phyloP scores from a whole-genome alignment of 176 grass and related monocot genomes.

The Tuctoria greenei region DNA sequence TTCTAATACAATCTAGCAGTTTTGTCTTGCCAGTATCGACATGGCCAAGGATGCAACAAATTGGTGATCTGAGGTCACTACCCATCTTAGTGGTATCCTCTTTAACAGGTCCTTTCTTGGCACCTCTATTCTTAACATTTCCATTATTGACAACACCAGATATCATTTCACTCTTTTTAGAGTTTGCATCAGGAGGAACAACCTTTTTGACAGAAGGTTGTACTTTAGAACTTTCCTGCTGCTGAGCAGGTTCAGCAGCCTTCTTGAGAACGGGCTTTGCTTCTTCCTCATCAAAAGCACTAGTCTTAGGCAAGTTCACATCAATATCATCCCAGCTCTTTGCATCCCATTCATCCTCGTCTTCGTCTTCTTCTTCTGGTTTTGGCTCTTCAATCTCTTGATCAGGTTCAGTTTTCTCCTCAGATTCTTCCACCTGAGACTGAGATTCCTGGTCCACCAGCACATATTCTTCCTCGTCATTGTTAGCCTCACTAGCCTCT shows the following conservation, averaged over 20 bases:
- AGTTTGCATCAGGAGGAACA: slow-evolving; percentile 38
- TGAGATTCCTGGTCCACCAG: slow-evolving; percentile 67
- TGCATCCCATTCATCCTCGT: slow-evolving; percentile 92
- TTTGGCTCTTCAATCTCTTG: slow-evolving; percentile 63
- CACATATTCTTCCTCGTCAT: slow-evolving; percentile 65
- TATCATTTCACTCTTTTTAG: slow-evolving; percentile 51
- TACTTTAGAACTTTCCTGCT: slow-evolving; percentile 51
- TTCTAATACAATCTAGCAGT: slow-evolving; percentile 81
- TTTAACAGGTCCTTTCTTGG: slow-evolving; percentile 49
- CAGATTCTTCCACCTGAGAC: slow-evolving; percentile 58
- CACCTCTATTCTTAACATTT: slow-evolving; percentile 53
- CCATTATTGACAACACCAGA: slow-evolving; percentile 37
- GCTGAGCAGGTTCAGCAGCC: slow-evolving; percentile 26
- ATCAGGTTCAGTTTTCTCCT: slow-evolving; percentile 54
- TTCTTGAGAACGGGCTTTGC: slow-evolving; percentile 52
- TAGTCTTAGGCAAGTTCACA: slow-evolving; percentile 69
- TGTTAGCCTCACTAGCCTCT: slow-evolving; percentile 50
- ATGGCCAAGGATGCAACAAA: slow-evolving; percentile 97
- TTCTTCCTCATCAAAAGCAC: slow-evolving; percentile 75
- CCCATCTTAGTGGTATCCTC: slow-evolving; percentile 47
- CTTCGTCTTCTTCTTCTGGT: slow-evolving; percentile 60
- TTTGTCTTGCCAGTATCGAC: slow-evolving; percentile 98
- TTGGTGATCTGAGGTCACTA: slow-evolving; percentile 78
- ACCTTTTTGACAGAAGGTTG: slow-evolving; percentile 63
- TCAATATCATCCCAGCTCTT: slow-evolving; percentile 98